Conservation (phyloP, 2,329 filamentous ascomycete species). For the Epichloe aotearoae region DNA sequence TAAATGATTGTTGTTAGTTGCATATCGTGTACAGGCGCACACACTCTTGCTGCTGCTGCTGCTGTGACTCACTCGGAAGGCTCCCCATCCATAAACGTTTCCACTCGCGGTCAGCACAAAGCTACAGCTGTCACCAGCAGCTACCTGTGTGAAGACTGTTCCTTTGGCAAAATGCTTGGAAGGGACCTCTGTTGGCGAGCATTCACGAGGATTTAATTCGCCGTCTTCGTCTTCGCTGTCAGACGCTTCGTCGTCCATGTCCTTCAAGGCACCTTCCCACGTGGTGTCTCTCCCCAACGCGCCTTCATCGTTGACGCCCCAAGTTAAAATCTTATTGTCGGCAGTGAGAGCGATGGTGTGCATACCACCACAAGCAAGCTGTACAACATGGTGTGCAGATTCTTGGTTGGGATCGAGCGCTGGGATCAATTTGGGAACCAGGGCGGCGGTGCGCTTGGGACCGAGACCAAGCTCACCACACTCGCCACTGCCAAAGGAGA, state of each 20-base stretch:
- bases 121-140: slow-evolving; percentile 60
- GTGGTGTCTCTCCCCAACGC: slow-evolving; percentile 63
- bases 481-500: slow-evolving; percentile 67
- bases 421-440: slow-evolving; percentile 38
- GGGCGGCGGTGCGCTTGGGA: slow-evolving; percentile 29
- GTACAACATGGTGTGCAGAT: slow-evolving; percentile 54
- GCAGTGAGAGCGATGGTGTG: slow-evolving; percentile 64
- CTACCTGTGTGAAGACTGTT: slow-evolving; percentile 50
- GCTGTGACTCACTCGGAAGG: slow-evolving; percentile 48
- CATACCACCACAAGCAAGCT: slow-evolving; percentile 71
- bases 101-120: slow-evolving; percentile 67
- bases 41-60: slow-evolving; percentile 12
- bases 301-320: slow-evolving; percentile 80
- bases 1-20: slow-evolving; percentile 1
- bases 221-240: slow-evolving; percentile 48
- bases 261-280: slow-evolving; percentile 51
- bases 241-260: slow-evolving; percentile 36
- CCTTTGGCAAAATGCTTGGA: slow-evolving; percentile 45
- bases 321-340: slow-evolving; percentile 71
- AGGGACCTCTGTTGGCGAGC: slow-evolving; percentile 49
- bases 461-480: slow-evolving; percentile 77
- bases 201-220: slow-evolving; percentile 59
- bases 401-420: slow-evolving; percentile 58
- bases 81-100: slow-evolving; percentile 71
- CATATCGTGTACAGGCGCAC: slow-evolving; percentile 23